These are phyloP conservation scores for Sarocladium kiliense DNA, from an alignment of 2,329 filamentous ascomycete genomes.

Conservation along the genomic window DNA sequence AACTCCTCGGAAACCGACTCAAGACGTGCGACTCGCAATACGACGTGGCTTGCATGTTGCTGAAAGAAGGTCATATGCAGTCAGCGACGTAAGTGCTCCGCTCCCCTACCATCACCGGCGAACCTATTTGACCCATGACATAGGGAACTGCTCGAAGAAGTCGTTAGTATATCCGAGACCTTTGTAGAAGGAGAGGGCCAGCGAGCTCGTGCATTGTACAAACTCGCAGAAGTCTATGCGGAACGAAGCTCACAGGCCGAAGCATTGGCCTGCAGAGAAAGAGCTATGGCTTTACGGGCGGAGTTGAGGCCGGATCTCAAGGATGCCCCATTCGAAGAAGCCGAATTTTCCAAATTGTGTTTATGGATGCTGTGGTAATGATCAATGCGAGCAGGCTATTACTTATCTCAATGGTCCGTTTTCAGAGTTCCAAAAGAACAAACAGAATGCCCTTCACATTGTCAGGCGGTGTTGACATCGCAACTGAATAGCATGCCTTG, in stretches of 20 bases:
- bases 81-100: conserved; percentile 18
- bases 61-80: conserved; percentile 12
- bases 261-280: too few species aligned
- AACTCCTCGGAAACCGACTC: conserved; percentile 18
- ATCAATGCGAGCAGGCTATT: too few species aligned
- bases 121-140: conserved; percentile 9
- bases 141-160: conserved; percentile 16
- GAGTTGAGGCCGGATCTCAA: conserved; percentile 13
- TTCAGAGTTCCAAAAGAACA: too few species aligned
- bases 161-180: conserved; percentile 17
- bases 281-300: conserved; percentile 13
- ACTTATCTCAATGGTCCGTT: too few species aligned
- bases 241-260: too few species aligned
- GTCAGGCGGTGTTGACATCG: too few species aligned
- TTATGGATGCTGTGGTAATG: conserved; percentile 19
- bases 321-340: conserved; percentile 16
- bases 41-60: conserved; percentile 18
- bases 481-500: too few species aligned
- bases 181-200: conserved; percentile 19
- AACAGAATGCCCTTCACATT: too few species aligned
- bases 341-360: conserved; percentile 15
- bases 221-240: conserved; percentile 16
- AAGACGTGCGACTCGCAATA: conserved; percentile 20
- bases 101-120: background rate
- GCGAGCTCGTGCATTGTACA: conserved; percentile 18